These are phyloP conservation scores for Phytophthora hybrid DNA, from an alignment of 352 stramenopile species.

Conservation along the genomic window DNA sequence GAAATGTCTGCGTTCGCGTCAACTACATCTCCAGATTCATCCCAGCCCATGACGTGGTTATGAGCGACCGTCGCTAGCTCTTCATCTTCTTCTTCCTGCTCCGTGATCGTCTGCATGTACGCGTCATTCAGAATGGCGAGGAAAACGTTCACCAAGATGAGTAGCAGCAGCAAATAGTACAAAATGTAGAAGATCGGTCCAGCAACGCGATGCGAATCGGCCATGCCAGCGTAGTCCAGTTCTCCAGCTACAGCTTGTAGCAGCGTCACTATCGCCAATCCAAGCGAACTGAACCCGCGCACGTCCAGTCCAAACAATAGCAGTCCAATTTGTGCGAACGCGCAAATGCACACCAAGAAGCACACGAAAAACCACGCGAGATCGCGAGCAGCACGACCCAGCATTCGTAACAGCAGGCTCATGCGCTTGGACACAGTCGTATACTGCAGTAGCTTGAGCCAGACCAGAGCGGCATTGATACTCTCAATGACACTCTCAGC, in stretches of 20 bases:
- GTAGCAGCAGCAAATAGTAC: slow-evolving; percentile 75
- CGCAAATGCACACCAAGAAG: slow-evolving; percentile 65
- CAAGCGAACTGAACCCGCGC: slow-evolving; percentile 63
- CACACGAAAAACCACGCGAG: slow-evolving; percentile 70
- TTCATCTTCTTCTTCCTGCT: slow-evolving; percentile 69
- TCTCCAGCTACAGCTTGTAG: slow-evolving; percentile 68
- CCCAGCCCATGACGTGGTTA: slow-evolving; percentile 27
- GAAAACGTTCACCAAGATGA: slow-evolving; percentile 82
- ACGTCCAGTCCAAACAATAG: slow-evolving; percentile 69
- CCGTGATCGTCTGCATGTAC: slow-evolving; percentile 73
- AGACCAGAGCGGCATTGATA: slow-evolving; percentile 62
- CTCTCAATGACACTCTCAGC: slow-evolving; percentile 54
- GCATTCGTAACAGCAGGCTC: slow-evolving; percentile 60
- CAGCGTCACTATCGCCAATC: slow-evolving; percentile 59
- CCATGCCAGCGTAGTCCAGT: slow-evolving; percentile 60
- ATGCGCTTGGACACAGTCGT: slow-evolving; percentile 73
- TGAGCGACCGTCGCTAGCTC: slow-evolving; percentile 35
- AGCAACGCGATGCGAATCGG: slow-evolving; percentile 51
- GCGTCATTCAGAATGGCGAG: slow-evolving; percentile 80
- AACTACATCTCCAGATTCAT: slow-evolving; percentile 37
- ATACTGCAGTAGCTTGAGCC: slow-evolving; percentile 77
- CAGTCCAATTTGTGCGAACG: slow-evolving; percentile 72
- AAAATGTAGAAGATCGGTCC: slow-evolving; percentile 75
- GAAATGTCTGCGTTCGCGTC: slow-evolving; percentile 39
- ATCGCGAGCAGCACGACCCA: slow-evolving; percentile 59